Percentiles rank a stretch among this genome's conserved stretches.
Conservation (phyloP, 2,329 filamentous ascomycete genomes). For the Chrysoporthe cubensis region DNA sequence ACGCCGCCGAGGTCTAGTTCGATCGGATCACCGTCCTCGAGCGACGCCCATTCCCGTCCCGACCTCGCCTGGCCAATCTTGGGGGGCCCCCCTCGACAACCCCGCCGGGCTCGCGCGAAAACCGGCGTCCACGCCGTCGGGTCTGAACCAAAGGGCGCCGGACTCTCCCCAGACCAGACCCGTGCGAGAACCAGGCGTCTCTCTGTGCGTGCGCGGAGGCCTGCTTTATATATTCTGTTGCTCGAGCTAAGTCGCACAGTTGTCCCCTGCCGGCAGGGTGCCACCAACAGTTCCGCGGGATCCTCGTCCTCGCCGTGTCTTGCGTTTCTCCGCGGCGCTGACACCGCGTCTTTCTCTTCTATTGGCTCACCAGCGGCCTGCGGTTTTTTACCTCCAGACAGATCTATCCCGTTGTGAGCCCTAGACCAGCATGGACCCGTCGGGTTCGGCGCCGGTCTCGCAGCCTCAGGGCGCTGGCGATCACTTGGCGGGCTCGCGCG, state of each 20-base stretch:
- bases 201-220: neutral
- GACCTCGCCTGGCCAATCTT: neutral
- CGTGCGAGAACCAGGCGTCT: neutral
- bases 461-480: conserved; percentile 17
- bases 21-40: neutral
- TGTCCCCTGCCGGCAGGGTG: neutral
- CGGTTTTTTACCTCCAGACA: neutral
- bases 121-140: too few species aligned
- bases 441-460: conserved; percentile 16
- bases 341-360: neutral
- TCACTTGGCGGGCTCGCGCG: neutral
- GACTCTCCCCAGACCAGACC: too few species aligned
- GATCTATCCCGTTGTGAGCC: conserved; percentile 34
- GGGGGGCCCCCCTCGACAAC: neutral
- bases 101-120: neutral
- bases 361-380: conserved; percentile 8
- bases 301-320: neutral
- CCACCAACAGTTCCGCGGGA: conserved; percentile 1
- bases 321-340: conserved; percentile 14
- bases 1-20: neutral
- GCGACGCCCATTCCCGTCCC: neutral
- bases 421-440: conserved; percentile 20
- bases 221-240: neutral
- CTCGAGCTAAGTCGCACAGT: neutral
- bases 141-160: too few species aligned